phyloP scores from a whole-genome alignment of 2,329 filamentous ascomycete species.

The Westerdykella aurantiaca region DNA sequence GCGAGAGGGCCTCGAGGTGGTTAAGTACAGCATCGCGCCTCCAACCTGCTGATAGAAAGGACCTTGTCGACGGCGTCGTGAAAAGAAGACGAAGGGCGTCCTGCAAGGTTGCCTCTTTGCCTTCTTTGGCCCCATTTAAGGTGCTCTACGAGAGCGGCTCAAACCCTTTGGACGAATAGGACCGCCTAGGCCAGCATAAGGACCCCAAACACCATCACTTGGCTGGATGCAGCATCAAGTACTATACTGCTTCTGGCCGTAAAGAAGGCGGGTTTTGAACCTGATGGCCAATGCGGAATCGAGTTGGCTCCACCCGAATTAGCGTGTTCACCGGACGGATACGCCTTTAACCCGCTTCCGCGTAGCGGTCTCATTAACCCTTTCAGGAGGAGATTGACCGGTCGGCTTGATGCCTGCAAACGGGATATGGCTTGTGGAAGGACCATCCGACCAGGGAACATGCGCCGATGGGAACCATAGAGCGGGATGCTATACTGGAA shows the following conservation, averaged over 20 bases:
- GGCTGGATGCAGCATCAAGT: conserved; percentile 9
- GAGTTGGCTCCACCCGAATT: conserved; percentile 2
- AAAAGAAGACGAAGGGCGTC: conserved; percentile 5
- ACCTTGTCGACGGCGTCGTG: conserved; percentile 2
- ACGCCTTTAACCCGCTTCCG: conserved; percentile 4
- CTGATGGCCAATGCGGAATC: conserved; percentile 10
- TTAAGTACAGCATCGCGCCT: not conserved
- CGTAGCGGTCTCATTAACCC: conserved; percentile 1
- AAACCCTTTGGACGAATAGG: conserved; percentile 8
- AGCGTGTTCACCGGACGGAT: conserved; percentile 18
- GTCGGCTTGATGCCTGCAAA: conserved; percentile 12
- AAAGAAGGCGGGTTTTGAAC: conserved; percentile 4
- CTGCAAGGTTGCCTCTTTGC: conserved; percentile 18
- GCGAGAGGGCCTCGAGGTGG: not conserved
- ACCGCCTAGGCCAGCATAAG: not conserved
- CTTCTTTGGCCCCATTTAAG: conserved; percentile 7
- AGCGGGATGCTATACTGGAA: too few relatives aligned
- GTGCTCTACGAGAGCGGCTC: conserved; percentile 8
- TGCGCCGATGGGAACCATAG: too few relatives aligned
- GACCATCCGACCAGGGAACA: too few relatives aligned
- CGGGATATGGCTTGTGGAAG: not conserved
- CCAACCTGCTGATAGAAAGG: not conserved
- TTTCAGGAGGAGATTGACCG: conserved; percentile 12
- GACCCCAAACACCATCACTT: conserved; percentile 5
- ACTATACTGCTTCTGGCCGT: conserved; percentile 3